Percentiles rank a stretch among this genome's conserved stretches.
These are phyloP conservation scores for Gaeumannomyces tritici DNA, from an alignment of 2,329 filamentous ascomycete genomes.

Conservation along the genomic window DNA sequence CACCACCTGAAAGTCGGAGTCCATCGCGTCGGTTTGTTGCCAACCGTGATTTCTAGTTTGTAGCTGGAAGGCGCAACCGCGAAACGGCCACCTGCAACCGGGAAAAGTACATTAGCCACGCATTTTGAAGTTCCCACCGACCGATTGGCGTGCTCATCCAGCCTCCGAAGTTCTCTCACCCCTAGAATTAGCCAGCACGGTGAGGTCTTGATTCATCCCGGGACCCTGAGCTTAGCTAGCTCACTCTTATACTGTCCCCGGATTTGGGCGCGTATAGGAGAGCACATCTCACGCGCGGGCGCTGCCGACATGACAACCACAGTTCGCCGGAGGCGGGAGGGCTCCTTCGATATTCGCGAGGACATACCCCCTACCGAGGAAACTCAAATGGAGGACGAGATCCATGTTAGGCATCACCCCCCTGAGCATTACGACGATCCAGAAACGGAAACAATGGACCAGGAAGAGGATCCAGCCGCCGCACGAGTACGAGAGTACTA, in stretches of 20 bases:
- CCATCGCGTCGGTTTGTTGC: not conserved
- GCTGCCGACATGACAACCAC: constrained; percentile 8
- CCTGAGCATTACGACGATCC: constrained; percentile 18
- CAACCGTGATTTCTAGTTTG: not conserved
- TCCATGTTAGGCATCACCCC: constrained; percentile 13
- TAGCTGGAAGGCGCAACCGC: not conserved
- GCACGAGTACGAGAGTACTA: not conserved
- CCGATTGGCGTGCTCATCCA: not conserved
- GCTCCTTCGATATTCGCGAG: constrained; percentile 38
- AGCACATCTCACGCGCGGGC: not conserved
- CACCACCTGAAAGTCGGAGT: not conserved
- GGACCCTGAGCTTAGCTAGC: not conserved
- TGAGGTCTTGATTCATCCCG: not conserved
- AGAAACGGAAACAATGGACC: constrained; percentile 11
- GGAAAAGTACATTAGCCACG: not conserved
- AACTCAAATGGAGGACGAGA: constrained; percentile 38
- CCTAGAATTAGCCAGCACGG: not conserved
- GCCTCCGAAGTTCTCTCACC: not conserved
- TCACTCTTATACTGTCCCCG: not conserved
- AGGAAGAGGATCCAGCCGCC: constrained; percentile 15
- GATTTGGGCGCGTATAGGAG: not conserved
- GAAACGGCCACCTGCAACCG: not conserved
- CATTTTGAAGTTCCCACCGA: not conserved
- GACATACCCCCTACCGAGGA: constrained; percentile 38
- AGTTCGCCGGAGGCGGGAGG: constrained; percentile 19